Evolutionary conservation across 2,329 filamentous ascomycete species (phyloP), one percentile per base, ranked within the genome.

Genomic region (Alternaria longipes): DNA sequence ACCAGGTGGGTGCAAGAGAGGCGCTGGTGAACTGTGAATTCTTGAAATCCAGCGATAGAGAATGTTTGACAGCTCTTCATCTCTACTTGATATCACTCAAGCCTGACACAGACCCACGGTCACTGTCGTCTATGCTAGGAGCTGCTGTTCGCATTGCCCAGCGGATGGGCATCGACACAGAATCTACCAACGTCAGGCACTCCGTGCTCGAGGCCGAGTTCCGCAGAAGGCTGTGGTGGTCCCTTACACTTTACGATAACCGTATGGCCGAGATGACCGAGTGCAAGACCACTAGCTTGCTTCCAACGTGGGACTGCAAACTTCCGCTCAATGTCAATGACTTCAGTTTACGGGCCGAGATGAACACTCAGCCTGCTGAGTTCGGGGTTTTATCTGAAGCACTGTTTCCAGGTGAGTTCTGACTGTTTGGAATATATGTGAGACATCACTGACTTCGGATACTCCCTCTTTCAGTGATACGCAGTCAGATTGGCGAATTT

Each of bases 1-100:
- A 89, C 71, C 84, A 87, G 12, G 86, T 88, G 67, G 87, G 84
- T 8, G 81, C 86, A 18, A 86, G 89, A 69, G 88, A 90, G 72
- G 86, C 87, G 6, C 76, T 90, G 20, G 82, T 87, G 6, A 83
- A 52, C 71, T 90, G 58, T 84, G 88, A 75, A 80, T 86, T 41
- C 80, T 84, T 64, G 76, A 85, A 42, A 73, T 89, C 36, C 85
- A 87, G 71, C 68, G 89, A 62, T 82, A 87, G 59, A 76, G 84
- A 81, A 74, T 81, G 74, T 81, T 72, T 88, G 66, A 84, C 82
- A 1, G 85, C 85, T 14, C 79, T 86, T 8, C 83, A 78, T 63
- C 78, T 88, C 5, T 87, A 86, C 62, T 69, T 87, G 87, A 70
- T 88, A 26, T 85, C 84, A 16, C 79, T 89, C 49, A 83, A 84